These are phyloP conservation scores for Colletotrichum lupini DNA, from an alignment of 2,329 filamentous ascomycete genomes.

Conservation along the genomic window DNA sequence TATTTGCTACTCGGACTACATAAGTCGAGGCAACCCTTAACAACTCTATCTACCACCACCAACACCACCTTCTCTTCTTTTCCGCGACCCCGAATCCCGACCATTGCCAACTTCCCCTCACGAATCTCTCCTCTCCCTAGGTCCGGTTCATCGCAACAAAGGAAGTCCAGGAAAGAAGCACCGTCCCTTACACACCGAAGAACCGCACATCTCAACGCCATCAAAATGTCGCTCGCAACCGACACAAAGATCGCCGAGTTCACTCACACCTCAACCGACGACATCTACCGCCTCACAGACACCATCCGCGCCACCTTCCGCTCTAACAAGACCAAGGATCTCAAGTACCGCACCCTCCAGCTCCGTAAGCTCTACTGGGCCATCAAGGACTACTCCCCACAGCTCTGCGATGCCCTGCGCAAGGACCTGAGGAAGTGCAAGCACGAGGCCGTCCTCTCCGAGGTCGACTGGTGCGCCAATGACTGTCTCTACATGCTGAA, in stretches of 20 bases:
- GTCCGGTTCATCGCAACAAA: conserved; percentile 6
- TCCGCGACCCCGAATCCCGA: conserved; percentile 22
- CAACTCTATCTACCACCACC: conserved; percentile 5
- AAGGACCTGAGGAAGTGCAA: conserved; percentile 82
- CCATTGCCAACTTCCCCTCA: conserved; percentile 29
- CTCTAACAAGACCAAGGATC: conserved; percentile 82
- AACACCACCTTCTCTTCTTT: not conserved
- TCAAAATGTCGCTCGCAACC: conserved; percentile 49
- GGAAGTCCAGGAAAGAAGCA: not conserved
- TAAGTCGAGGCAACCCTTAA: conserved; percentile 24
- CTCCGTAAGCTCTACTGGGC: conserved; percentile 97
- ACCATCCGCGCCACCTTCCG: conserved; percentile 76
- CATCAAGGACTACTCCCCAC: conserved; percentile 79
- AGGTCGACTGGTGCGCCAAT: conserved; percentile 82
- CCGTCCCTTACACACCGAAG: conserved; percentile 13
- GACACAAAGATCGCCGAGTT: conserved; percentile 59
- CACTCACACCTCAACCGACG: conserved; percentile 71
- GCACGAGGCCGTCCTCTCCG: conserved; percentile 79
- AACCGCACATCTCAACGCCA: not conserved
- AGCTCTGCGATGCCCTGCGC: conserved; percentile 79
- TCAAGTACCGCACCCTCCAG: conserved; percentile 86
- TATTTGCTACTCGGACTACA: conserved; percentile 25
- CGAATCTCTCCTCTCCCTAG: conserved; percentile 18
- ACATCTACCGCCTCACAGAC: conserved; percentile 71
- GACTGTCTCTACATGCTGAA: conserved; percentile 84